Evolutionary conservation across 2,329 filamentous ascomycete genomes (phyloP).

Genomic region (Pyricularia grisea): DNA sequence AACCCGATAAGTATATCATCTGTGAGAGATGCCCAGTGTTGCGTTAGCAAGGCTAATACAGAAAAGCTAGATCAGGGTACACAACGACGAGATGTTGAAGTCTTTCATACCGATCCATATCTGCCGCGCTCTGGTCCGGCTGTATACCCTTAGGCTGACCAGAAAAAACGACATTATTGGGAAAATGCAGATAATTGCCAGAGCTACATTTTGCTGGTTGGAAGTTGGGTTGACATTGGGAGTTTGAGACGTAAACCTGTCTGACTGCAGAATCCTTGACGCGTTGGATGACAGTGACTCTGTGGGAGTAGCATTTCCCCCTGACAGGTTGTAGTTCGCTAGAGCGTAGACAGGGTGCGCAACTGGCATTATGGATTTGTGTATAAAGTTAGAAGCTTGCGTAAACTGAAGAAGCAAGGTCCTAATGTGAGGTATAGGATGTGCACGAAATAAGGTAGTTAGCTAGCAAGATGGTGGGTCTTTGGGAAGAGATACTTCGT

Average conservation of each 20-base stretch:
- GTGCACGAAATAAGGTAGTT: background rate
- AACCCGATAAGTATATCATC: conserved; percentile 1
- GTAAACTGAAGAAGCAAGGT: background rate
- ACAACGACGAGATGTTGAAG: background rate
- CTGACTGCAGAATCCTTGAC: background rate
- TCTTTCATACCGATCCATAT: background rate
- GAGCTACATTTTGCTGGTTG: background rate
- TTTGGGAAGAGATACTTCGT: background rate
- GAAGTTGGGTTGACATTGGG: background rate
- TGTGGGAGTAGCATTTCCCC: background rate
- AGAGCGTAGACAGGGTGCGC: background rate
- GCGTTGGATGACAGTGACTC: background rate
- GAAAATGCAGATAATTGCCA: conserved; percentile 2
- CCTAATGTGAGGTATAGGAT: background rate
- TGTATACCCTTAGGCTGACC: background rate
- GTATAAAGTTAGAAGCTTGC: background rate
- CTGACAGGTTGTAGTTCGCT: background rate
- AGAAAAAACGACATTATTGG: background rate
- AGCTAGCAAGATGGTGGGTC: background rate
- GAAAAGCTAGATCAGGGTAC: too few species aligned
- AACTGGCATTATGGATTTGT: background rate
- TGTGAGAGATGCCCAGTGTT: background rate
- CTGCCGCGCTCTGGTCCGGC: background rate
- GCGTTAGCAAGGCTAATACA: background rate
- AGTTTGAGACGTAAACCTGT: background rate